Conservation (phyloP, 768 basidiomycete species). For the Xerocomus potaroensis region DNA sequence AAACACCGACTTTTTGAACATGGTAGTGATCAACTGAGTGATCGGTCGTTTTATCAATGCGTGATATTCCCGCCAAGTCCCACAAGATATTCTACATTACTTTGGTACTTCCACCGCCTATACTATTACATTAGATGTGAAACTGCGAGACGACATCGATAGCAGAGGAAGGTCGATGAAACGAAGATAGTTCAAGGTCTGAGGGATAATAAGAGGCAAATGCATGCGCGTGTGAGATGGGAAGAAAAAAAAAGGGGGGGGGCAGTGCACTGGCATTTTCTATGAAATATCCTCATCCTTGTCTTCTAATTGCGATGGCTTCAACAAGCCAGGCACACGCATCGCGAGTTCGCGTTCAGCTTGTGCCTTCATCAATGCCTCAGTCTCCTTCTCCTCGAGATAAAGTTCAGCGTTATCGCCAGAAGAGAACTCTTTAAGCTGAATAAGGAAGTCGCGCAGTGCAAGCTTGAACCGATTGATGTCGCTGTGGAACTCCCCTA, state of each 20-base stretch:
- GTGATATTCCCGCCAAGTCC: slow-evolving; percentile 1
- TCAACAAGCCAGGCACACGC: slow-evolving; percentile 97
- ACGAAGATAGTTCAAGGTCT: slow-evolving; percentile 29
- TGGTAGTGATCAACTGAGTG: slow-evolving; percentile 31
- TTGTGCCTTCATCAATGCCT: slow-evolving; percentile 69
- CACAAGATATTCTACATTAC: slow-evolving; percentile 26
- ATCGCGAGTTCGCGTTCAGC: slow-evolving; percentile 86
- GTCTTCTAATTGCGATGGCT: slow-evolving; percentile 91
- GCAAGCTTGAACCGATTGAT: slow-evolving; percentile 90
- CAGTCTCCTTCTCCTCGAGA: slow-evolving; percentile 92
- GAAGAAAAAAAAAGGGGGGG: slow-evolving; percentile 27
- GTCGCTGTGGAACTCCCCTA: slow-evolving; percentile 72
- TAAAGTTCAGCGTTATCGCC: slow-evolving; percentile 87
- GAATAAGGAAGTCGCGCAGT: slow-evolving; percentile 95
- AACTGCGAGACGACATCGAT: slow-evolving; percentile 28
- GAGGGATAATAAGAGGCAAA: slow-evolving; percentile 16
- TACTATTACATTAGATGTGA: slow-evolving; percentile 38
- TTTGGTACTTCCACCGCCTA: slow-evolving; percentile 27
- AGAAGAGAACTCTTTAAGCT: slow-evolving; percentile 95
- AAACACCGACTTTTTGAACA: slow-evolving; percentile 69
- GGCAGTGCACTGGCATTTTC: slow-evolving; percentile 25
- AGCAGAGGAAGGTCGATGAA: slow-evolving; percentile 26
- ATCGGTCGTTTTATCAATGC: slow-evolving; percentile 12
- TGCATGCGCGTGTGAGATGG: slow-evolving; percentile 19
- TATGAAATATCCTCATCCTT: slow-evolving; percentile 76